These are phyloP conservation scores for Verticillium albo-atrum DNA, from an alignment of 2,329 filamentous ascomycete species.

Conservation along the genomic window DNA sequence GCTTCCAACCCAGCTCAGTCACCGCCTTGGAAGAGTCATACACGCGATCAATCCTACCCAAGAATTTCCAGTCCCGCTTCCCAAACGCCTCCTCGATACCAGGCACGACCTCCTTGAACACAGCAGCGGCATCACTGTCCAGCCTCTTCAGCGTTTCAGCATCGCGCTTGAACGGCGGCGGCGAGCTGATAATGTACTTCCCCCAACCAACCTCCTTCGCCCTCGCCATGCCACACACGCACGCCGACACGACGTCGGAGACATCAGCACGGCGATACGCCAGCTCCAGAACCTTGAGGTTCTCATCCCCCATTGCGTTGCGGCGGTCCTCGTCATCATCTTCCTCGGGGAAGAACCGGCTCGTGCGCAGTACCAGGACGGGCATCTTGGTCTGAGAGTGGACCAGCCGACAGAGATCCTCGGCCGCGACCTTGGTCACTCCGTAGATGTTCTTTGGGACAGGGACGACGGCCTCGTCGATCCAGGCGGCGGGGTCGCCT, in stretches of 20 bases:
- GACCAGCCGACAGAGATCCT: conserved; percentile 39
- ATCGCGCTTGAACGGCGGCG: conserved; percentile 29
- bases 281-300: conserved; percentile 43
- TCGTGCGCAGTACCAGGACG: conserved; percentile 37
- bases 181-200: conserved; percentile 39
- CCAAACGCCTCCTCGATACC: conserved; percentile 24
- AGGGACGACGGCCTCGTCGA: conserved; percentile 34
- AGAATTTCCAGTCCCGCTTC: conserved; percentile 28
- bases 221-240: conserved; percentile 30
- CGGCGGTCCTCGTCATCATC: conserved; percentile 39
- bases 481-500: conserved; percentile 36
- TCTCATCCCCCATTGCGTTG: conserved; percentile 30
- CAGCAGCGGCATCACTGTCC: conserved; percentile 24
- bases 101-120: conserved; percentile 21
- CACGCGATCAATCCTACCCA: conserved; percentile 35
- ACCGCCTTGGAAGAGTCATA: conserved; percentile 39
- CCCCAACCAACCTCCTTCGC: conserved; percentile 28
- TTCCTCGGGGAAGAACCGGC: conserved; percentile 43
- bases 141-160: conserved; percentile 24
- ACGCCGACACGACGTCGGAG: conserved; percentile 36
- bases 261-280: conserved; percentile 40
- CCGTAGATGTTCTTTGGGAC: conserved; percentile 45
- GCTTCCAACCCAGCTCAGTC: conserved; percentile 35
- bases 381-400: conserved; percentile 33
- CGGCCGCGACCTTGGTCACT: conserved; percentile 42